Evolutionary conservation across 176 grass and related monocot species (phyloP), one percentile per base, ranked within the genome.

Genomic region (Saccharum spontaneum): DNA sequence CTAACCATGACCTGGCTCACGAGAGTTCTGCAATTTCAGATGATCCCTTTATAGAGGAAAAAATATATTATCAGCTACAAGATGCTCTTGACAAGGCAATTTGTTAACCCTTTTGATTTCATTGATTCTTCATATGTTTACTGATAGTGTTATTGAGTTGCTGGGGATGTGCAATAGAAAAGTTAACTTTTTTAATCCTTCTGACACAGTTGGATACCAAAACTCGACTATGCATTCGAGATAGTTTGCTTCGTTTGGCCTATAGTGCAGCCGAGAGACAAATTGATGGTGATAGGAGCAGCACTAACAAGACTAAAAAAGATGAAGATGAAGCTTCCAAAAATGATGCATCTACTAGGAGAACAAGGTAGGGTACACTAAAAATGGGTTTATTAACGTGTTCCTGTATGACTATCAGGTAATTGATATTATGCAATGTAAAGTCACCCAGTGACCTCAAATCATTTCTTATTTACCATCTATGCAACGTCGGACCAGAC

Each of bases 221-320:
- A 87, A 88, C 94, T 76, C 89, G 88, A 45, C 46, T 87, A 31
- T 92, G 96, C 65, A 88, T 98, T 85, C 87, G 86, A 83, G 93
- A 98, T 79, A 95, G 96, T 90, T 85, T 98, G 81, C 79, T 95
- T 82, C 93, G 96, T 74, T 87, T 98, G 86, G 91, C 93, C 68
- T 75, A 62, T 87, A 95, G 93, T 94, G 79, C 91, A 52, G 79
- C 89, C 77, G 88, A 95, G 84, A 95, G 96, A 79, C 88, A 98
- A 89, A 85, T 79, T 88, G 23, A 84, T 68, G 72, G 81, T 40
- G 88, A 95, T 59, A 94, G 81, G 87, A 98, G 73, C 88, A 93
- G 83, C 59, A 85, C 81, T 70, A 89, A 85, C 76, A 91, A 87
- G 77, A 83, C 54, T 65, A 83, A 76, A 64, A 89, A 75, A 78